phyloP scores from a whole-genome alignment of 768 basidiomycete genomes.

The Agaricus bisporus region DNA sequence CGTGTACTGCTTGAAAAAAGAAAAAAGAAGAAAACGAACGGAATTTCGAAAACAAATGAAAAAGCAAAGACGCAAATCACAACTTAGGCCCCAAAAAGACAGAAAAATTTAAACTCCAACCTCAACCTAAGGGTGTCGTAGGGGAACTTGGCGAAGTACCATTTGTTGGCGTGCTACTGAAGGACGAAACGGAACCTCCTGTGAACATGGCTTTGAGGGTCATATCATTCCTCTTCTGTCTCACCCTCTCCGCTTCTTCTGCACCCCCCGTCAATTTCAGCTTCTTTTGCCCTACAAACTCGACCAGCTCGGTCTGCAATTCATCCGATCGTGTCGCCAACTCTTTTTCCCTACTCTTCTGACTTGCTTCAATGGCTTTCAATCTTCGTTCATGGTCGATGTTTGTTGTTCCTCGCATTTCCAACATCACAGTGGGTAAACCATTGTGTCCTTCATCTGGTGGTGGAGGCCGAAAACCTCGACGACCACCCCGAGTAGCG shows the following conservation, averaged over 20 bases:
- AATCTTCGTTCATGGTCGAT: conserved; percentile 80
- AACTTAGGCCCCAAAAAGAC: background rate
- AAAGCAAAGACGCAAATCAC: background rate
- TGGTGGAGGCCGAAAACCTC: conserved; percentile 54
- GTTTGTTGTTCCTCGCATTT: conserved; percentile 71
- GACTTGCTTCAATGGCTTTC: conserved; percentile 89
- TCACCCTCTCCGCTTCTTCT: conserved; percentile 83
- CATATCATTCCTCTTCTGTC: conserved; percentile 79
- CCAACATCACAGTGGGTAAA: conserved; percentile 78
- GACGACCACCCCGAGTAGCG: conserved; percentile 22
- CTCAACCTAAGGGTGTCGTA: background rate
- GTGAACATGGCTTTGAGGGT: conserved; percentile 87
- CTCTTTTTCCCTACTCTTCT: conserved; percentile 75
- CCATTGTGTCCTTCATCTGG: conserved; percentile 65
- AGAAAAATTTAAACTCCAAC: background rate
- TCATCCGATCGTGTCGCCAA: conserved; percentile 70
- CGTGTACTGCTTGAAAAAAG: background rate
- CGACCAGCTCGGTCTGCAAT: conserved; percentile 75
- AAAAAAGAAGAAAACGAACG: background rate
- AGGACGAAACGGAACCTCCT: conserved; percentile 10
- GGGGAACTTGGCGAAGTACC: background rate
- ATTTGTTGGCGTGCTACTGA: background rate
- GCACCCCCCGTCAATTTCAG: conserved; percentile 94
- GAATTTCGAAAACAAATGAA: background rate
- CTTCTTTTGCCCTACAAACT: conserved; percentile 84